Conservation (phyloP, 805 yeast species). For the Wickerhamomyces bisporus region DNA sequence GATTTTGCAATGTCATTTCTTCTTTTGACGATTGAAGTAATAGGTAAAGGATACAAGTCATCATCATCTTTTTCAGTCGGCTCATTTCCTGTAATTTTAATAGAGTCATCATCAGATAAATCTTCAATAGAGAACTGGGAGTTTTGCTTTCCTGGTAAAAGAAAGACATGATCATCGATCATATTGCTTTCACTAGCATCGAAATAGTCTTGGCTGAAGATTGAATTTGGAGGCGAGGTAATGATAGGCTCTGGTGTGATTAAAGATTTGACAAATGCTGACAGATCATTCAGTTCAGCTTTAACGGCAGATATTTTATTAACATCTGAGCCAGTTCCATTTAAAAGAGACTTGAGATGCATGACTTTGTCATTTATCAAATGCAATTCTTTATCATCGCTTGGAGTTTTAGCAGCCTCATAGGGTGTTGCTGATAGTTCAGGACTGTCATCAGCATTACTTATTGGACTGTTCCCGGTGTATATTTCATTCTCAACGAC, state of each 20-base stretch:
- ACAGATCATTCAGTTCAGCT: constrained; percentile 5
- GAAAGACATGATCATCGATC: constrained; percentile 16
- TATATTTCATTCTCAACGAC: background rate
- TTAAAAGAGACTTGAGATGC: background rate
- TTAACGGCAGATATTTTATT: background rate
- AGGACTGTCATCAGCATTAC: background rate
- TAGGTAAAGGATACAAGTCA: constrained; percentile 68
- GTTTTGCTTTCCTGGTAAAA: constrained; percentile 15
- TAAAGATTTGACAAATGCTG: constrained; percentile 9
- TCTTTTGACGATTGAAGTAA: constrained; percentile 38
- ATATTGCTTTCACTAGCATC: constrained; percentile 59
- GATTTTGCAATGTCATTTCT: constrained; percentile 56
- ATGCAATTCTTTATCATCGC: background rate
- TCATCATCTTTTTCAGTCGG: constrained; percentile 17
- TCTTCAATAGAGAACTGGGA: constrained; percentile 18
- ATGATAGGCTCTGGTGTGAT: background rate
- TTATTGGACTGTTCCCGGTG: background rate
- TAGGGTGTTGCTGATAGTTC: too few species aligned
- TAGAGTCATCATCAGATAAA: constrained; percentile 20
- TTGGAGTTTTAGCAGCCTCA: background rate
- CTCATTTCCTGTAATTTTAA: constrained; percentile 3
- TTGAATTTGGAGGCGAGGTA: constrained; percentile 25
- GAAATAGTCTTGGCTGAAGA: constrained; percentile 48
- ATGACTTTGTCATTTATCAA: background rate
- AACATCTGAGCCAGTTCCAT: background rate